A percentile compares a stretch with the other conserved stretches of the same genome.
phyloP scores from a whole-genome alignment of 208 protist genomes.

The Porcisia hertigi region DNA sequence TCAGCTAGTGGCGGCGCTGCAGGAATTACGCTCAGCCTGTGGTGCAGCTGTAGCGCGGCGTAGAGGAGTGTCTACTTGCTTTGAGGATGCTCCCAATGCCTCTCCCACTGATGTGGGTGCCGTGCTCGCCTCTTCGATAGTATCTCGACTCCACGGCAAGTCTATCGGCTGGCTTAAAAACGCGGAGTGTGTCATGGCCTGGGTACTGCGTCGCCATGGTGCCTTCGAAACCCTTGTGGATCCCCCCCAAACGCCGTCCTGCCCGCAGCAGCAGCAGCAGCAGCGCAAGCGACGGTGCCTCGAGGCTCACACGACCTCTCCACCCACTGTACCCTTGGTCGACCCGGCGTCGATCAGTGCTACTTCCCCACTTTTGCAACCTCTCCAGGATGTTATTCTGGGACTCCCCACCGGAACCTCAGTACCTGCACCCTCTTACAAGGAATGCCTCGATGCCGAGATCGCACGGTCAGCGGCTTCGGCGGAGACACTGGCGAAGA shows the following conservation, averaged over 20 bases:
- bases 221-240: conserved; percentile 7
- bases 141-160: conserved; percentile 17
- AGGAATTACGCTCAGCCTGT: conserved; percentile 23
- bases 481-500: not conserved
- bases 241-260: not conserved
- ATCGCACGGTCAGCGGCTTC: not conserved
- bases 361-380: conserved; percentile 3
- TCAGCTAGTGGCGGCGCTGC: conserved; percentile 21
- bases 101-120: not conserved
- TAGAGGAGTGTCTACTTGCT: not conserved
- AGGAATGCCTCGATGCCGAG: conserved; percentile 16
- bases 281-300: conserved; percentile 31
- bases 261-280: conserved; percentile 14
- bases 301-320: conserved; percentile 3
- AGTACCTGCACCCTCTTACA: not conserved
- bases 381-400: conserved; percentile 18
- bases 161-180: conserved; percentile 27
- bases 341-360: not conserved
- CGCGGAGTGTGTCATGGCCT: conserved; percentile 35
- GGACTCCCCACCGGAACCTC: not conserved
- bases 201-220: conserved; percentile 28
- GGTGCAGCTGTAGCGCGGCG: not conserved
- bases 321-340: not conserved
- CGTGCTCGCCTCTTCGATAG: conserved; percentile 6
- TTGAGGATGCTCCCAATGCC: not conserved